Base-by-base conservation (phyloP, 2,329 filamentous ascomycete genomes). In the Epichloe scottii region DNA sequence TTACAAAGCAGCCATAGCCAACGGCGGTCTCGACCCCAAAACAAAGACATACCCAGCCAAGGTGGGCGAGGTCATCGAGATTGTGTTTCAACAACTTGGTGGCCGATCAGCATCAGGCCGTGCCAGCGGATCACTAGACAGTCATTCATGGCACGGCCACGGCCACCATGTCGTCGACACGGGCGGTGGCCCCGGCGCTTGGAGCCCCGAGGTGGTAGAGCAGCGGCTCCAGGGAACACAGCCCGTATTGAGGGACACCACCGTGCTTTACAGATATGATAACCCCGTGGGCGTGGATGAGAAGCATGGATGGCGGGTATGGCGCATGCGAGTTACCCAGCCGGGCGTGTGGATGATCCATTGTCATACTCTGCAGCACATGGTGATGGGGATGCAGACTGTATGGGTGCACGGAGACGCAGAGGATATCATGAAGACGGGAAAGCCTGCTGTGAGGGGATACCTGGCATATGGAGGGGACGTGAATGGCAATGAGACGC, bases 291-390 rank as follows among this genome's bases (percentile, higher is more conserved):
- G 41, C n/a, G 26, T 33, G 33, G n/a, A 46, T 30, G 60, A 66
- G 5, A 69, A 68, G 2, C 67, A 71, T 0, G 78, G 80, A 0
- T 85, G 81, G 81, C 67, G 80, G 19, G 79, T 71, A 0, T 84
- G 79, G 81, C 67, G 81, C 10, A 62, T 82, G 1, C 59, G 67
- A 4, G 60, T 74, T 1, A 61, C 67, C 12, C 39, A 54, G 30
- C 43, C 53, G 0, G 79, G 79, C 0, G 76, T 77, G 3, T 82
- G 77, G 77, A 76, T 82, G 76, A 66, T 82, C 55, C 79, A 82
- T 60, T 82, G 79, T 55, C 79, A 82, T 59, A 72, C 76, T 15
- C 55, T 77, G 47, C 72, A 74, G 50, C 79, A 82, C 59, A 77
- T 79, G 71, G 64, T 77, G 17, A 80, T 81, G 53, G 56, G 73